These are phyloP conservation scores for Pseudonitzschia delicatissima DNA, from an alignment of 108 stramenopile species.

Conservation along the genomic window DNA sequence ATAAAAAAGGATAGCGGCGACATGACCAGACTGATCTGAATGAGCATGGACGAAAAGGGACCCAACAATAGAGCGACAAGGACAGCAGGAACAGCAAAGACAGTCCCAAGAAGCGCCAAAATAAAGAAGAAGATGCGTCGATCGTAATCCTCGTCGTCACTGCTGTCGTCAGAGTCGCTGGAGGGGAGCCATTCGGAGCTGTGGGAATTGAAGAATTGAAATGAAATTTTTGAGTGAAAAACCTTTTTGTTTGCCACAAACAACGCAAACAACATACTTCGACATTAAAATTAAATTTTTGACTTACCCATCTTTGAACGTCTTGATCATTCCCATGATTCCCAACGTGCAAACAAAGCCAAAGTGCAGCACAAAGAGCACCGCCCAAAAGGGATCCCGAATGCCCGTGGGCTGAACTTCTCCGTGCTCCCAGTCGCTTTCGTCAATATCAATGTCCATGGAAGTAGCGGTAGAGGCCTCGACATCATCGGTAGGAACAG, in stretches of 20 bases:
- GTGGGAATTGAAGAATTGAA: not conserved
- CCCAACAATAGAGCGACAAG: slow-evolving; percentile 19
- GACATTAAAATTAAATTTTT: not conserved
- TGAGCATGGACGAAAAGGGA: slow-evolving; percentile 22
- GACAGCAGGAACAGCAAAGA: slow-evolving; percentile 13
- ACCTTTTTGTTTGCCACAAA: not conserved
- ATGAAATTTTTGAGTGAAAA: not conserved
- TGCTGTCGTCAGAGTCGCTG: not conserved
- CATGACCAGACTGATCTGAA: slow-evolving; percentile 37
- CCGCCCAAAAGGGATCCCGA: slow-evolving; percentile 24
- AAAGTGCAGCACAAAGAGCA: slow-evolving; percentile 23
- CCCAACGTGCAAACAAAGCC: not conserved
- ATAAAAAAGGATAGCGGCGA: slow-evolving; percentile 11
- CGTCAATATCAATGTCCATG: slow-evolving; percentile 1
- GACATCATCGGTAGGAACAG: not conserved
- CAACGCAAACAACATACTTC: not conserved
- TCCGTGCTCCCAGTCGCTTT: slow-evolving; percentile 32
- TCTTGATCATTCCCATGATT: slow-evolving; percentile 11
- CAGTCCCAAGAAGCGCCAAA: slow-evolving; percentile 11
- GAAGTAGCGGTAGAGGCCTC: not conserved
- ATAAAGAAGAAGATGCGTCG: slow-evolving; percentile 7
- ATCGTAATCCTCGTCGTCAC: not conserved
- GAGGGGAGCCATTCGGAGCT: slow-evolving; percentile 8
- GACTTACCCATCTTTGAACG: slow-evolving; percentile 1
- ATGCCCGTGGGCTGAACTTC: slow-evolving; percentile 5